Evolutionary conservation across 2,329 filamentous ascomycete genomes (phyloP), one percentile per base, ranked within the genome.

Genomic region (Neophaeococcomyces mojaviensis): DNA sequence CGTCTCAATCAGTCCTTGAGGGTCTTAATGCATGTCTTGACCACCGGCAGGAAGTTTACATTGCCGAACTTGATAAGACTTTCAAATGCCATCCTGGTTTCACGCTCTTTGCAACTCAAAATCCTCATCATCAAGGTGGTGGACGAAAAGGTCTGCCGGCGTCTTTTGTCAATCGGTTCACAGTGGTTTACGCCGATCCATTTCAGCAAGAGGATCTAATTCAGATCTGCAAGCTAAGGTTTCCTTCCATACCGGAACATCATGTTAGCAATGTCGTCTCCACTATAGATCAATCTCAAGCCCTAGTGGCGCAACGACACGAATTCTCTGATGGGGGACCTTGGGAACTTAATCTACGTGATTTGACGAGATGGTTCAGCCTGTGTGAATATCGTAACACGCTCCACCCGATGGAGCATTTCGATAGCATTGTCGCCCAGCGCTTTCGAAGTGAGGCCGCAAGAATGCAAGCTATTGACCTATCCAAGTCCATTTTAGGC

Each of bases 151-250:
- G 92, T 32, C 71, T 98, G 30, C 92, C 92, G 1, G 86, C 85
- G 47, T 97, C 92, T 1, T 98, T 98, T 59, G 92, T 98, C 51
- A 97, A 98, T 63, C 85, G 94, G 37, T 98, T 98, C 63, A 92
- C 94, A 31, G 90, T 98, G 15, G 94, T 98, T 0, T 97, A 97
- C 66, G 88, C 92, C 48, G 92, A 98, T 60, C 78, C 88, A 3
- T 92, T 98, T 62, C 84, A 77, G 13, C 74, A 84, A 20, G 77
- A 86, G 26, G 92, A 98, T 68, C 68, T 98, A 49, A 76, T 83
- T 49, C 70, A 84, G 38, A 97, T 98, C 52, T 94, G 88, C 38
- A 72, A 76, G 20, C 84, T 84, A 55, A 80, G 86, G 50, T 96
- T 87, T 59, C 82, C 87, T 0, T 62, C 68, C 1, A 74, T 89